Percentiles rank a stretch among this genome's conserved stretches.
Conservation (phyloP, 2,329 filamentous ascomycete genomes). For the Golovinomyces cichoracearum region DNA sequence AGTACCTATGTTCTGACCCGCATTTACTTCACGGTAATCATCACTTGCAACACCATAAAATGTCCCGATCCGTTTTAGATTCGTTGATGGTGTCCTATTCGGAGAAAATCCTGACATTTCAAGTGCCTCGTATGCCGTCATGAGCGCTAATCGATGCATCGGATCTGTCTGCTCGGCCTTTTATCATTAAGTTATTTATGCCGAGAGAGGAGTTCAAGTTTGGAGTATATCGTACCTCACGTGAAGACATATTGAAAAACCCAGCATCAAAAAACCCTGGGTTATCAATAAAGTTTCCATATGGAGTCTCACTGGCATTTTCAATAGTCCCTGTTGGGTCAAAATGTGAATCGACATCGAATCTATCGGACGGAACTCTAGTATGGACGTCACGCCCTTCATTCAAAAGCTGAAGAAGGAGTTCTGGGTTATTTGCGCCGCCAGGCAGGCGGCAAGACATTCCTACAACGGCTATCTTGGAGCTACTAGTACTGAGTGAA, state of each 20-base stretch:
- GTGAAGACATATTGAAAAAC: conserved; percentile 70
- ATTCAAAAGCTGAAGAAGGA: conserved; percentile 47
- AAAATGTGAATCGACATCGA: conserved; percentile 43
- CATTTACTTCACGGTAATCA: conserved; percentile 15
- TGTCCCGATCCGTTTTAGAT: conserved; percentile 19
- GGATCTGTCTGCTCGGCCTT: conserved; percentile 38
- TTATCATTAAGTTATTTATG: neutral
- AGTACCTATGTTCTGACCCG: conserved; percentile 13
- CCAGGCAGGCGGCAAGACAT: conserved; percentile 48
- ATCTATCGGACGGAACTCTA: conserved; percentile 37
- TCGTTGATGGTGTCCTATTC: conserved; percentile 12
- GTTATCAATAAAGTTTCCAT: conserved; percentile 44
- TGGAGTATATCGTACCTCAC: conserved; percentile 33
- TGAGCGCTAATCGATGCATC: conserved; percentile 50
- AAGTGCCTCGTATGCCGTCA: conserved; percentile 56
- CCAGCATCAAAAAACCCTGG: conserved; percentile 56
- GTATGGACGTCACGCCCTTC: conserved; percentile 51
- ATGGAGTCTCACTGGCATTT: conserved; percentile 54
- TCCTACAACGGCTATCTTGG: conserved; percentile 33
- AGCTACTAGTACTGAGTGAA: neutral
- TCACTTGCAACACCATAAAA: conserved; percentile 15
- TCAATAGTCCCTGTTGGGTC: conserved; percentile 46
- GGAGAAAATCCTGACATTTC: conserved; percentile 53
- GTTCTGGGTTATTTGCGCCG: conserved; percentile 40
- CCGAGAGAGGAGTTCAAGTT: neutral